These are phyloP conservation scores for Cetradonia linearis DNA, from an alignment of 495 filamentous ascomycete genomes.

Conservation along the genomic window DNA sequence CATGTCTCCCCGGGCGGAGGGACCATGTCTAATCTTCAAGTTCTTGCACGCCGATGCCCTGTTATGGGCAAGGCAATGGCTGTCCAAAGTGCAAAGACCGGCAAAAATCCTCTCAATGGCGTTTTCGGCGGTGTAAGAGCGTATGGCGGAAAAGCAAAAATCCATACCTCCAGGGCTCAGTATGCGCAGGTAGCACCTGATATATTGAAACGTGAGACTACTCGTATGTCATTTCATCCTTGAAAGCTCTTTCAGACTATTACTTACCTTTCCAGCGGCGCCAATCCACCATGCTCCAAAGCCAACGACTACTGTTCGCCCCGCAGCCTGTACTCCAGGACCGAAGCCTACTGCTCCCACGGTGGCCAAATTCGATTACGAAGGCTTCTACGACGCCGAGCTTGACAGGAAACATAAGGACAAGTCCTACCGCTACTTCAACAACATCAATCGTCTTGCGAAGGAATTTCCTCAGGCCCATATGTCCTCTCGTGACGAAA, in stretches of 20 bases:
- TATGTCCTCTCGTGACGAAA: slow-evolving; percentile 70
- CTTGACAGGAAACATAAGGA: slow-evolving; percentile 99
- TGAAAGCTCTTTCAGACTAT: neutral
- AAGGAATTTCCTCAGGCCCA: slow-evolving; percentile 94
- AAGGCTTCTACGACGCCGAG: slow-evolving; percentile 77
- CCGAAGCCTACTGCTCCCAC: slow-evolving; percentile 37
- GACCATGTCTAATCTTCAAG: slow-evolving; percentile 93
- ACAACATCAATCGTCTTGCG: slow-evolving; percentile 98
- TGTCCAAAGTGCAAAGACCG: slow-evolving; percentile 59
- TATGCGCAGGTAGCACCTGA: slow-evolving; percentile 63
- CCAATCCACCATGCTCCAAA: slow-evolving; percentile 22
- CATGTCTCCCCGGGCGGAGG: slow-evolving; percentile 68
- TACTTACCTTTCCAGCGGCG: slow-evolving; percentile 11
- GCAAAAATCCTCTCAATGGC: slow-evolving; percentile 35
- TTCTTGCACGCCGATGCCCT: slow-evolving; percentile 88
- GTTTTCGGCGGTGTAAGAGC: slow-evolving; percentile 35
- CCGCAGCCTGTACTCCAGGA: slow-evolving; percentile 28
- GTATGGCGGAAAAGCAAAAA: slow-evolving; percentile 53
- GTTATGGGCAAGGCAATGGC: slow-evolving; percentile 97
- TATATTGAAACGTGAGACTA: slow-evolving; percentile 49
- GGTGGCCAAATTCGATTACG: slow-evolving; percentile 67
- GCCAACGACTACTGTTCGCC: neutral
- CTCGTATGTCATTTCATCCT: slow-evolving; percentile 37
- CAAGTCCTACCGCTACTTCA: slow-evolving; percentile 99
- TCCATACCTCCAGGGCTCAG: slow-evolving; percentile 68